These are phyloP conservation scores for Penicillium griseofulvum DNA, from an alignment of 2,329 filamentous ascomycete species.

Conservation along the genomic window DNA sequence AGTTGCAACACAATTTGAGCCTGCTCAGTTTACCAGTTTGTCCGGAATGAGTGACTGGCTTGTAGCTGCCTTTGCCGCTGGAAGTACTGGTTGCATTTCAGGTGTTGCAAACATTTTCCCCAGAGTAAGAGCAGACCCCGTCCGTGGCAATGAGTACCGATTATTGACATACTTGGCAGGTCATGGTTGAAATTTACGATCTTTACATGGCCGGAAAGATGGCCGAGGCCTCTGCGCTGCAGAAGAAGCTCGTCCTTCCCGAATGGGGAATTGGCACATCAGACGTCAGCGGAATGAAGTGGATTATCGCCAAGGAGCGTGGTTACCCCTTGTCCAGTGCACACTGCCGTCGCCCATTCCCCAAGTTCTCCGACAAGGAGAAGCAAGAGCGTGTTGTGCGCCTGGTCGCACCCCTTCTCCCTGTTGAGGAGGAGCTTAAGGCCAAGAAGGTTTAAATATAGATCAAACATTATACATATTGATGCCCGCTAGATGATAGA, in stretches of 20 bases:
- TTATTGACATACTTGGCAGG: neutral
- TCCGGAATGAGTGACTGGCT: conserved; percentile 47
- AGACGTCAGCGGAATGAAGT: conserved; percentile 62
- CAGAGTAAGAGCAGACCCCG: conserved; percentile 31
- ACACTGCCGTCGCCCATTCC: conserved; percentile 56
- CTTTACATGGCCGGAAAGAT: conserved; percentile 49
- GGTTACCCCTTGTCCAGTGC: conserved; percentile 54
- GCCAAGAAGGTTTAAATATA: neutral
- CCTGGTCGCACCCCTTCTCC: neutral
- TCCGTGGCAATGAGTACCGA: conserved; percentile 12
- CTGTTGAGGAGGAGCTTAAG: neutral
- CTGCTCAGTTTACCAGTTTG: conserved; percentile 38
- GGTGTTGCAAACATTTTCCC: conserved; percentile 64
- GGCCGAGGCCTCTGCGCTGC: conserved; percentile 50
- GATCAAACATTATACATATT: neutral
- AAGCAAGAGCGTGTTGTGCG: neutral
- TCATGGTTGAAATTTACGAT: conserved; percentile 51
- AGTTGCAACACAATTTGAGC: conserved; percentile 36
- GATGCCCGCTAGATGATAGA: neutral
- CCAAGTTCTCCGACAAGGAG: conserved; percentile 42
- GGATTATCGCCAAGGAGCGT: conserved; percentile 54
- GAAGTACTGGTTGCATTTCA: conserved; percentile 60
- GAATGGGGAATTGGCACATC: conserved; percentile 59
- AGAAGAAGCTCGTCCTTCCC: conserved; percentile 52
- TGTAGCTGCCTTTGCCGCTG: conserved; percentile 58